phyloP scores from a whole-genome alignment of 2,329 filamentous ascomycete species.

The Aurifilum marmelostoma region DNA sequence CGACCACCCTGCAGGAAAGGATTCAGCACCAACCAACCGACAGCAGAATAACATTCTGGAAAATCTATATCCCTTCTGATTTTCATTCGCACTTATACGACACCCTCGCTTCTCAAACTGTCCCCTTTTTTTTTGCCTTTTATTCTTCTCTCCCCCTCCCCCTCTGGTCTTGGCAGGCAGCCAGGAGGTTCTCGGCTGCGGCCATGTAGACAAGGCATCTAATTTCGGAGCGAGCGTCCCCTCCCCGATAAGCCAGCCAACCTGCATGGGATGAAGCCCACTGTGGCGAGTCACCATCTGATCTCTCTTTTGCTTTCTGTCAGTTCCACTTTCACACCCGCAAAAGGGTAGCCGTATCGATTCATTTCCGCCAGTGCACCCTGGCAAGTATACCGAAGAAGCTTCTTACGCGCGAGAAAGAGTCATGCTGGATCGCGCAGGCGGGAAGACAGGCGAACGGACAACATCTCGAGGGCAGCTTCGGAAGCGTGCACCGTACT shows the following conservation, averaged over 20 bases:
- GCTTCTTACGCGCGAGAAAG: not conserved
- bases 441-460: not conserved
- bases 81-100: not conserved
- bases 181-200: not conserved
- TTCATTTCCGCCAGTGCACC: not conserved
- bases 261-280: slow-evolving; percentile 2
- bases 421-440: not conserved
- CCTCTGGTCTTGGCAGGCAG: not conserved
- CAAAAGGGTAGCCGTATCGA: not conserved
- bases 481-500: not conserved
- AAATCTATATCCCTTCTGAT: not conserved
- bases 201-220: not conserved
- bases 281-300: slow-evolving; percentile 1
- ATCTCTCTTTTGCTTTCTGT: not conserved
- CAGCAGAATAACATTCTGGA: not conserved
- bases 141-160: too few species aligned
- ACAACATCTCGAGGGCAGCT: not conserved
- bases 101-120: not conserved
- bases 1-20: not conserved
- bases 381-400: not conserved
- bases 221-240: not conserved
- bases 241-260: not conserved
- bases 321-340: too few species aligned
- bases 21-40: not conserved
- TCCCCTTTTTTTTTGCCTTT: not conserved